Evolutionary conservation across 805 yeast species (phyloP), one percentile per base, ranked within the genome.

Genomic region (Candida ficus): DNA sequence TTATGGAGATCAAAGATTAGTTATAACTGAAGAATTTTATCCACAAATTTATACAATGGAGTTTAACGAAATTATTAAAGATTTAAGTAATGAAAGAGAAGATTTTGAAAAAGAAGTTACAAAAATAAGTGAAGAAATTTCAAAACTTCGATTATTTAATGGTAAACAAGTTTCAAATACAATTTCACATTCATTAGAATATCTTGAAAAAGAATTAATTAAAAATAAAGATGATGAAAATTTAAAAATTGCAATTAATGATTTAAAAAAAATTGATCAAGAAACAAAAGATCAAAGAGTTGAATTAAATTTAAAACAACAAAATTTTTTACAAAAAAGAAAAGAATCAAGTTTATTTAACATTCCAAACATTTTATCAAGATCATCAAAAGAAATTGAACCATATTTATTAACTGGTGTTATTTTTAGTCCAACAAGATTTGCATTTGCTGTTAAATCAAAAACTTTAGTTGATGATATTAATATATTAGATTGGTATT

Each of bases 391-490:
- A 2, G 36, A 45, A 12, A 33, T 58, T 11, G 71, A 67, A 21
- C 70, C 71, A 5, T 67, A 66, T 57, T 38, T 66, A 7, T 46
- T 70, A 4, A 53, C 56, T 11, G 73, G 73, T 19, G 60, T 64
- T 4, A 54, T 68, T 3, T 32, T 67, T 10, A 57, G 52, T 29
- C 58, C 61, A 9, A 41, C 47, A 5, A 57, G 57, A 18, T 68
- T 61, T 43, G 65, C 56, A 26, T 65, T 53, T 38, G 38, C 55
- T 35, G 56, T 48, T 30, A 52, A 46, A 20, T 14, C 29, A 5
- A 41, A 37, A 17, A 17, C 38, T 7, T 21, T 39, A 17, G 28
- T 32, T 11, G 41, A 43, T 14, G 50, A 46, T 19, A 27, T 29
- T 5, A n/a, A 32, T n/a, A 17, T 27, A 6, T 19, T 37, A 6